Evolutionary conservation across 2,329 filamentous ascomycete species (phyloP).

Genomic region (Polytolypa hystricis): DNA sequence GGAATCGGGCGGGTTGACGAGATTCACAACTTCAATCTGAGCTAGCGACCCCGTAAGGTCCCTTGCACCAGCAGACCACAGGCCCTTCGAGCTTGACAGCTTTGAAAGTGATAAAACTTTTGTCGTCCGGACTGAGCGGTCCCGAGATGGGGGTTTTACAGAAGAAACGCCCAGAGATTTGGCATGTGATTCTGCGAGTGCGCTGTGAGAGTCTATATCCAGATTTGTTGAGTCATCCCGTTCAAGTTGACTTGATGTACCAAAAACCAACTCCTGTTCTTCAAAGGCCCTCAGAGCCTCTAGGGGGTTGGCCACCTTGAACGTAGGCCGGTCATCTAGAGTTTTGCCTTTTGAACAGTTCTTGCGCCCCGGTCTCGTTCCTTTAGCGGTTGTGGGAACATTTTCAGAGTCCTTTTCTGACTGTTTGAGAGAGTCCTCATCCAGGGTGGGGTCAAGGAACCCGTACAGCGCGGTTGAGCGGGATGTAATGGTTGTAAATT

Average conservation of each 20-base stretch:
- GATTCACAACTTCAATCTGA: conserved; percentile 50
- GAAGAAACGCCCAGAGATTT: no score
- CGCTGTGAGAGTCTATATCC: conserved; percentile 22
- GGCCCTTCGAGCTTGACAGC: conserved; percentile 27
- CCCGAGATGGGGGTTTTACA: no score
- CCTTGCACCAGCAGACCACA: conserved; percentile 64
- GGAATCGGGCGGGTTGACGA: neutral
- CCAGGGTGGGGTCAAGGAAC: conserved; percentile 15
- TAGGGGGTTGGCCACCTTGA: conserved; percentile 54
- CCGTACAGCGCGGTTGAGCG: conserved; percentile 62
- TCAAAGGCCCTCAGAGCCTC: conserved; percentile 56
- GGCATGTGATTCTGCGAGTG: no score
- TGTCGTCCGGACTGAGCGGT: no score
- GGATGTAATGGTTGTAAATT: conserved; percentile 65
- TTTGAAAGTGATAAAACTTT: no score
- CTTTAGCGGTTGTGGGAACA: conserved; percentile 20
- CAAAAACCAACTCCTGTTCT: conserved; percentile 69
- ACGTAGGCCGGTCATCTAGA: conserved; percentile 39
- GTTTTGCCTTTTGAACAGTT: conserved; percentile 28
- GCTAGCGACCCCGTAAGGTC: conserved; percentile 55
- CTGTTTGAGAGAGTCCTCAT: conserved; percentile 15
- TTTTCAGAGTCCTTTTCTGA: conserved; percentile 7
- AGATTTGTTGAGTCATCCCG: conserved; percentile 59
- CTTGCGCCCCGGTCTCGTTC: conserved; percentile 32
- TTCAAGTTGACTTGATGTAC: conserved; percentile 73